These are phyloP conservation scores for Elongisporangium prolatum DNA, from an alignment of 352 stramenopile species.

Conservation along the genomic window DNA sequence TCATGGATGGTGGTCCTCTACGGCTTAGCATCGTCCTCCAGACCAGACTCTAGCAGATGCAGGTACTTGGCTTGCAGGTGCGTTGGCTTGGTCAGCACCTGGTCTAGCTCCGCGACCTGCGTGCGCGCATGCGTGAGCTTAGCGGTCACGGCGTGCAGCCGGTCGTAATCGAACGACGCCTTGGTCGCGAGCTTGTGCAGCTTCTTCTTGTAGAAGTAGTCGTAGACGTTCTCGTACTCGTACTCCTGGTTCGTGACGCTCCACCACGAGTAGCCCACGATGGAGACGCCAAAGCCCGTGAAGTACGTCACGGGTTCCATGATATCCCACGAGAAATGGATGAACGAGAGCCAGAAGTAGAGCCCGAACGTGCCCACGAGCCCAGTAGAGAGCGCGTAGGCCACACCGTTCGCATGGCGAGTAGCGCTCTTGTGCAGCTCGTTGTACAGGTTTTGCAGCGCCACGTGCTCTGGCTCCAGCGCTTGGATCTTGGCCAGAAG, in stretches of 20 bases:
- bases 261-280: constrained; percentile 83
- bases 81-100: constrained; percentile 63
- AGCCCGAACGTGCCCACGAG: constrained; percentile 75
- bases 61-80: constrained; percentile 66
- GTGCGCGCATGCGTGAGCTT: constrained; percentile 29
- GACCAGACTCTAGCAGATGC: constrained; percentile 36
- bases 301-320: constrained; percentile 91
- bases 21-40: background rate
- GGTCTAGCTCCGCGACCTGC: constrained; percentile 43
- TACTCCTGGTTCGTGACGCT: constrained; percentile 84
- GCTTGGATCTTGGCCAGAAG: constrained; percentile 63
- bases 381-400: constrained; percentile 48
- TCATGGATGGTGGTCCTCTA: background rate
- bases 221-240: constrained; percentile 86
- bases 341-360: constrained; percentile 87
- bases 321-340: constrained; percentile 89
- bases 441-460: constrained; percentile 53
- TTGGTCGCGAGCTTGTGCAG: constrained; percentile 49
- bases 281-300: constrained; percentile 72
- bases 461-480: constrained; percentile 63
- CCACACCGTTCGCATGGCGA: constrained; percentile 51
- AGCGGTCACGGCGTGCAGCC: constrained; percentile 34
- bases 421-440: constrained; percentile 59
- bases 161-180: constrained; percentile 51
- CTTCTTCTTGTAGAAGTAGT: constrained; percentile 75